Base-by-base conservation (phyloP, 2,329 filamentous ascomycete genomes). In the Talaromyces sp. region DNA sequence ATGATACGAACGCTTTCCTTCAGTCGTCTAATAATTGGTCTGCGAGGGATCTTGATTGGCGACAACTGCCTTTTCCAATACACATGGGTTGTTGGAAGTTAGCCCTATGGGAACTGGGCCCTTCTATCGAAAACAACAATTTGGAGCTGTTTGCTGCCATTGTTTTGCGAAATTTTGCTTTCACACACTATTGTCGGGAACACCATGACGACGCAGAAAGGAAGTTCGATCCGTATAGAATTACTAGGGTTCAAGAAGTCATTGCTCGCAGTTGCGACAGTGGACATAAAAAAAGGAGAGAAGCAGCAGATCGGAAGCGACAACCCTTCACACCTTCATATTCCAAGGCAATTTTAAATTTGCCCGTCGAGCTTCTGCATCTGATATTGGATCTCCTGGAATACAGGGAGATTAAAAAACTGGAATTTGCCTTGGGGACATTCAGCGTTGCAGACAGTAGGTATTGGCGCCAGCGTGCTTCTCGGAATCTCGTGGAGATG, bases 41-140 rank as follows among this genome's bases (percentile, higher is more conserved):
- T n/a, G n/a, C n/a, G n/a, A n/a, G n/a, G n/a, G n/a, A n/a, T n/a
- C n/a, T n/a, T n/a, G n/a, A 52, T 36, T 52, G 50, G 50, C 6
- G 33, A 13, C n/a, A 22, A 2, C 13, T 40, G 21, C 15, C 35
- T 39, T 22, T 53, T 15, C 33, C 50, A 25, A 40, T 53, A n/a
- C 35, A 53, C 35, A 53, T 53, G 35, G n/a, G 33, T 25, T 52
- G 50, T 22, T 52, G 50, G 50, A 52, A 52, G 50, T n/a, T 52
- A 8, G 50, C 36, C 28, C 50, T 22, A 17, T 52, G 50, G 50
- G 33, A 37, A 21, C 2, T 52, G 8, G 50, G 50, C 9, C 50
- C 35, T 10, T 39, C 33, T 2, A 25, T 52, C 11, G 4, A 39
- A 10, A n/a, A 39, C 19, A 39, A 39, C 1, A 52, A 52, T 9